These are phyloP conservation scores for Ophiostoma quercus DNA, from an alignment of 2,329 filamentous ascomycete species.

Conservation along the genomic window DNA sequence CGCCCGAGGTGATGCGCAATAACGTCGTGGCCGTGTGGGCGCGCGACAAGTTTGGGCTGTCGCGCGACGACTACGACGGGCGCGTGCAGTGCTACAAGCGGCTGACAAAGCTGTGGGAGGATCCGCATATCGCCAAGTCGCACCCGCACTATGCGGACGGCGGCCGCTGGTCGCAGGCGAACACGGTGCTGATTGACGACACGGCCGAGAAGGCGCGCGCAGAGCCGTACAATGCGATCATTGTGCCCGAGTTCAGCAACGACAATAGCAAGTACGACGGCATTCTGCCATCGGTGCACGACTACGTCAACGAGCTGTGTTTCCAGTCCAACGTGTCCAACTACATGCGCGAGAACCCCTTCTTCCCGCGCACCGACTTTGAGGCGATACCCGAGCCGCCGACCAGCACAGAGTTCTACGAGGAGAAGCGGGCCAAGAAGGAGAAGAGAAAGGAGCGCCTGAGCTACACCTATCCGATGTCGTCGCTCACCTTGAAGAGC, in stretches of 20 bases:
- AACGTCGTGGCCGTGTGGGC: conserved; percentile 67
- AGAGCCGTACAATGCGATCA: conserved; percentile 78
- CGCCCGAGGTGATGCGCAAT: conserved; percentile 27
- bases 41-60: conserved; percentile 69
- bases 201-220: conserved; percentile 70
- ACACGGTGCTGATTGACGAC: conserved; percentile 89
- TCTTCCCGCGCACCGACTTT: conserved; percentile 30
- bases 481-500: neutral
- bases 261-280: conserved; percentile 37
- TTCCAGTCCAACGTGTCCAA: conserved; percentile 57
- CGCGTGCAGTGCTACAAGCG: conserved; percentile 89
- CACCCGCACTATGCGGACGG: conserved; percentile 38
- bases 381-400: conserved; percentile 20
- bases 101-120: conserved; percentile 65
- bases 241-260: conserved; percentile 70
- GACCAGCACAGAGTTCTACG: neutral
- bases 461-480: neutral
- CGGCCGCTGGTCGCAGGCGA: conserved; percentile 65
- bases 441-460: conserved; percentile 1
- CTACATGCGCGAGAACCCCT: conserved; percentile 51
- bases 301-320: conserved; percentile 54
- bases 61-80: conserved; percentile 54
- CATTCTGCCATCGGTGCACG: conserved; percentile 55
- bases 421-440: neutral
- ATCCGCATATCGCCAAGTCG: conserved; percentile 40